Evolutionary conservation across 306 rosid genomes (phyloP), one percentile per base, ranked within the genome.

Genomic region (Gastrolobium bilobum): DNA sequence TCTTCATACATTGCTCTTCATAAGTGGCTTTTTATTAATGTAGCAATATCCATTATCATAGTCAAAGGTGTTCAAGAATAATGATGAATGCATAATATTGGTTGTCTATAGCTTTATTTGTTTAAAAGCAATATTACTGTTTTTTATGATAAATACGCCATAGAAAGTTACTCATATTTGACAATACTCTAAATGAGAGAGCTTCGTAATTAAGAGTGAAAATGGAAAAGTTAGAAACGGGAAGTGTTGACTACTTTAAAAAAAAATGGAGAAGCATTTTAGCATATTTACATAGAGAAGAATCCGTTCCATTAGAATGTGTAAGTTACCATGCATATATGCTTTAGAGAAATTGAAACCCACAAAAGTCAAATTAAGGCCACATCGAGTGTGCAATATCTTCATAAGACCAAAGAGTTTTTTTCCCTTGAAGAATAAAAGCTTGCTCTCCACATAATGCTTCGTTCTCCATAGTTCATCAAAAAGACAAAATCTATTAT

Each of bases 11-110:
- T 63, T 53, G 37, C 10, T 61, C 58, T 8, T 60, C 33, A 37
- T 38, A 20, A 10, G 20, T 43, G 82, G 29, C 51, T 42, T 53
- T 73, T 50, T 67, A 13, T 33, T 78, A 31, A 60, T 10, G 54
- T 39, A n/a, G 15, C 34, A 42, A 30, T 42, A 37, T 43, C 42
- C 13, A 53, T 39, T 11, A 42, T 40, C 47, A 38, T 48, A 42
- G 74, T 62, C 42, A 51, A 60, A 31, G 26, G 13, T 10, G 50
- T 34, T 63, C 65, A 26, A 63, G 2, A 54, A 31, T 34, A 51
- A 33, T 68, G 9, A 68, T 29, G 6, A 42, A 47, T 8, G 14
- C 37, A 4, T 35, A 11, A 52, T 10, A n/a, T 15, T 31, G 39
- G 5, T 42, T 51, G 62, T 72, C 20, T 3, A 34, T 47, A 46